Conservation (phyloP, 2,329 filamentous ascomycete species). For the Magnaporthiopsis incrustans region DNA sequence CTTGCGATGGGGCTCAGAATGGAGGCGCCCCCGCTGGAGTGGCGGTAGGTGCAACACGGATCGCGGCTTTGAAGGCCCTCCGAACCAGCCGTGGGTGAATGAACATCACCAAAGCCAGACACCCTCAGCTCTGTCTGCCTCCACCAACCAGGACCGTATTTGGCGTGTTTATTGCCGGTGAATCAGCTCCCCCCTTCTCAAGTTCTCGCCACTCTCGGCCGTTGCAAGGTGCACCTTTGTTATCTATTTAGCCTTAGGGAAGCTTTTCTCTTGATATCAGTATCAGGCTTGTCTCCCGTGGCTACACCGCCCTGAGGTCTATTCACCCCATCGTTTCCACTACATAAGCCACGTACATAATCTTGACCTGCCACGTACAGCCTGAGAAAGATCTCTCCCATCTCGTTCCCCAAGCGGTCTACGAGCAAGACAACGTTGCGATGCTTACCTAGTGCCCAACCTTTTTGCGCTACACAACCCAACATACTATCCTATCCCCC, state of each 20-base stretch:
- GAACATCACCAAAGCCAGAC: not conserved
- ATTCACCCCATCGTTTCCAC: not conserved
- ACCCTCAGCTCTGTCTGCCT: not conserved
- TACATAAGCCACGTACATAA: not conserved
- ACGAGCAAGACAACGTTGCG: not conserved
- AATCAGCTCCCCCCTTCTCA: not conserved
- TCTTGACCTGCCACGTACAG: not conserved
- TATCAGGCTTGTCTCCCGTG: not conserved
- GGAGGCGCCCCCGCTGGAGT: not conserved
- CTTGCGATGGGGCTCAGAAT: constrained; percentile 6
- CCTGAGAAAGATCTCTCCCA: not conserved
- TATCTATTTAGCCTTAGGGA: not conserved
- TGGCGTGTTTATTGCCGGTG: not conserved
- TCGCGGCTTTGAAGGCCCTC: not conserved
- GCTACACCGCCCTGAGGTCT: not conserved
- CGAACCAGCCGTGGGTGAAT: not conserved
- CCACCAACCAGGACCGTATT: not conserved
- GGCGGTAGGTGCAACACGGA: not conserved
- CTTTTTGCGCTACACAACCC: not conserved
- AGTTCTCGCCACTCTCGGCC: not conserved
- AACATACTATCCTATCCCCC: not conserved
- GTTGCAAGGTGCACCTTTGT: not conserved
- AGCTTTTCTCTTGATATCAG: not conserved
- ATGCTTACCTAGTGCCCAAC: not conserved
- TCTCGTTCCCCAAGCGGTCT: not conserved